Conservation (phyloP, 1,284 basidiomycete genomes). For the Bondarzewia mesenterica region DNA sequence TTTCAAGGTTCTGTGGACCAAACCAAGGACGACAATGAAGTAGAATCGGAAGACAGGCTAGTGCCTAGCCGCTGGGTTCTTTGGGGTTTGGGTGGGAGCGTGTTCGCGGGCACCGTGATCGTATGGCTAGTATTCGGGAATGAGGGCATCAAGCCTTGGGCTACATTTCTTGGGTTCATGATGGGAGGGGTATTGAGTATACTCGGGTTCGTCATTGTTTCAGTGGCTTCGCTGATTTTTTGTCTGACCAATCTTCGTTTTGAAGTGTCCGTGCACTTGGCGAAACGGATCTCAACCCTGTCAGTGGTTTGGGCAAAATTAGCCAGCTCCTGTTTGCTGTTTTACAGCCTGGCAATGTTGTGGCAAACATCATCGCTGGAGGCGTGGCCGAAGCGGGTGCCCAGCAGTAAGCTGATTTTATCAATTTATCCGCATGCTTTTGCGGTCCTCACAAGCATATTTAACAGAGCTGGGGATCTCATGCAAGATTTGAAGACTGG, state of each 20-base stretch:
- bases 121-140: slow-evolving; percentile 86
- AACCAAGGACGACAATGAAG: slow-evolving; percentile 52
- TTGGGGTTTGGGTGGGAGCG: slow-evolving; percentile 58
- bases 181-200: slow-evolving; percentile 82
- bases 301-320: slow-evolving; percentile 92
- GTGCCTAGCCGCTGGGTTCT: slow-evolving; percentile 78
- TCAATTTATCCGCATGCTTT: no score
- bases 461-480: slow-evolving; percentile 82
- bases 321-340: slow-evolving; percentile 92
- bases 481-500: slow-evolving; percentile 99
- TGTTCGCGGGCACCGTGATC: slow-evolving; percentile 64
- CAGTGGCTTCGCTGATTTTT: background rate
- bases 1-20: slow-evolving; percentile 6
- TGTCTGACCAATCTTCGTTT: slow-evolving; percentile 3
- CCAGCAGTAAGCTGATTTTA: slow-evolving; percentile 58
- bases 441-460: background rate
- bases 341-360: slow-evolving; percentile 89
- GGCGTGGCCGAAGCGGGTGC: slow-evolving; percentile 96
- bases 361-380: slow-evolving; percentile 94
- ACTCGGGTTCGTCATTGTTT: slow-evolving; percentile 56
- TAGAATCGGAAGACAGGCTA: slow-evolving; percentile 73
- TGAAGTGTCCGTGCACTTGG: slow-evolving; percentile 80
- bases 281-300: slow-evolving; percentile 90
- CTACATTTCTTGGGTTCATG: slow-evolving; percentile 78
- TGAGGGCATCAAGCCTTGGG: slow-evolving; percentile 92